Evolutionary conservation across 208 protist species (phyloP).

Genomic region (Acanthamoeba lenticulata): DNA sequence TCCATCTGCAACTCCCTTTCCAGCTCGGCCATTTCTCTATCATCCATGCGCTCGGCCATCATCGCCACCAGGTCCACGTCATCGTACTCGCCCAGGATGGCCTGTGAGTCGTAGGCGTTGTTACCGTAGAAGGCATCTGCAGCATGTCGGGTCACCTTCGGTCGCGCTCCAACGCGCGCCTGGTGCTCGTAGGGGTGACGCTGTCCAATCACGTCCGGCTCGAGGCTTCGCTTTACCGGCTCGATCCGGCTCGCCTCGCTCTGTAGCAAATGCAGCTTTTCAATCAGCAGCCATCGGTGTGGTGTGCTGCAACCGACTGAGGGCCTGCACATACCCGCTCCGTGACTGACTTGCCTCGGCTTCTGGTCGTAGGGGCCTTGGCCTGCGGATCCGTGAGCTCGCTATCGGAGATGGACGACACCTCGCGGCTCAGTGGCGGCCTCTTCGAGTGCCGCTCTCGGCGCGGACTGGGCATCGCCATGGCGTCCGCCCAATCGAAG

Average conservation of each 20-base stretch:
- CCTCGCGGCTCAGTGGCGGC: background rate
- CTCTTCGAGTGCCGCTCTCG: background rate
- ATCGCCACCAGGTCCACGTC: slow-evolving; percentile 36
- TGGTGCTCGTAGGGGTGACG: no score
- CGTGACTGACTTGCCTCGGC: slow-evolving; percentile 29
- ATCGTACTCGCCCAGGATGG: slow-evolving; percentile 18
- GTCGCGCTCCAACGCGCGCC: background rate
- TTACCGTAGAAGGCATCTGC: background rate
- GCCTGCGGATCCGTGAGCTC: slow-evolving; percentile 18
- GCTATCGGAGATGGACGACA: slow-evolving; percentile 64
- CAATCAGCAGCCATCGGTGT: background rate
- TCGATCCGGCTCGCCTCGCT: background rate
- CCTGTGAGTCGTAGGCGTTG: background rate
- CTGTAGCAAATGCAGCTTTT: background rate
- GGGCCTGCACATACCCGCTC: background rate
- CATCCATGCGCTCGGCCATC: slow-evolving; percentile 55
- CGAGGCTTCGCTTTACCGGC: background rate
- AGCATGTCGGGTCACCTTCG: background rate
- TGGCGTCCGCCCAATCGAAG: slow-evolving; percentile 38
- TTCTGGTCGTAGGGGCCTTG: background rate
- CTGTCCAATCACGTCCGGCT: background rate
- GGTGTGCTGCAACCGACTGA: background rate
- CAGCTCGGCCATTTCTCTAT: slow-evolving; percentile 8
- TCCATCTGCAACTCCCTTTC: slow-evolving; percentile 49
- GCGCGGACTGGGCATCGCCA: background rate